Base-by-base conservation (phyloP, 371 early-diverging fungal genomes). In the Fennellomyces sp. region DNA sequence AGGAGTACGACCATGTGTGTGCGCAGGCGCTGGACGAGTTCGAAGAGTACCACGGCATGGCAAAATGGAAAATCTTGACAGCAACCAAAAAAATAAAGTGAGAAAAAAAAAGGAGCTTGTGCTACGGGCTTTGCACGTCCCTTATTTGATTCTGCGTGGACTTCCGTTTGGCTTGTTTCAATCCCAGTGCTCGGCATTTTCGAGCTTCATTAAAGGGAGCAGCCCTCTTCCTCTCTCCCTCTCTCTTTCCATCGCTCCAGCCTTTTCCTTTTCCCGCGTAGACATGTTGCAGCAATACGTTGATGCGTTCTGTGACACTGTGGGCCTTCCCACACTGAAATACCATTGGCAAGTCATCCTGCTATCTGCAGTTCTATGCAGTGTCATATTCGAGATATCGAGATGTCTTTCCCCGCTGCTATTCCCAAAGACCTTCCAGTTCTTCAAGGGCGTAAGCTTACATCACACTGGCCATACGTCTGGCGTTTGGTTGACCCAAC, bases 391-490 rank as follows among this genome's bases (percentile, higher is more conserved):
- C 47, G 76, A 83, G 42, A 68, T 81, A 29, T 90, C 90, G 13
- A 73, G 77, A 56, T 26, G 65, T 31, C 63, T 89, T 35, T 82
- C 84, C 19, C 85, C 88, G 11, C 39, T 74, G 13, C 56, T 90
- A 5, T 87, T 88, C 61, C 88, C 88, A 36, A 74, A 70, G 52
- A 86, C 82, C 17, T 88, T 88, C 52, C 85, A 83, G 30, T 67
- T 74, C 50, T 79, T 91, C 45, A 70, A 77, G 64, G 79, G 84
- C 30, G 79, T 78, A 78, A 68, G 69, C 19, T 23, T 21, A 7
- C 25, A 19, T 52, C 12, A 25, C 17, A 1, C 2, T 49, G n/a
- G 5, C 45, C 7, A 23, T 23, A 7, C 17, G 7, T 15, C 45
- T 45, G 19, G 23, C 19, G 23, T n/a, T n/a, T 17, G 23, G 3